A percentile compares a stretch with the other conserved stretches of the same genome.
phyloP scores from a whole-genome alignment of 2,329 filamentous ascomycete genomes.

The Cladophialophora exuberans region DNA sequence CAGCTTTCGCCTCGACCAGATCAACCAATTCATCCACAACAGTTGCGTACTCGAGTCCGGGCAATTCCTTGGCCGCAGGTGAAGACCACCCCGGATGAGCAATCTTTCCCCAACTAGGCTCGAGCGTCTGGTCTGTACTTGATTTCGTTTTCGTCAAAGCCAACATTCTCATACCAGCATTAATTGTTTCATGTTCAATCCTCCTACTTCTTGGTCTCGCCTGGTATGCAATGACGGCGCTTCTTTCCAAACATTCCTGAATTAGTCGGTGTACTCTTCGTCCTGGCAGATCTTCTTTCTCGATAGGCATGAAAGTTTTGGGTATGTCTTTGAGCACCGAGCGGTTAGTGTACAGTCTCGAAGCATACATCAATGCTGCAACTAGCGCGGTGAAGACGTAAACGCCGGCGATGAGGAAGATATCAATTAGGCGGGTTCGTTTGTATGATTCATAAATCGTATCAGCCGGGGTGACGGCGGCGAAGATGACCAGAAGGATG shows the following conservation, averaged over 20 bases:
- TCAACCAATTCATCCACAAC: slow-evolving; percentile 85
- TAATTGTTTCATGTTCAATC: slow-evolving; percentile 40
- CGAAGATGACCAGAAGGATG: slow-evolving; percentile 70
- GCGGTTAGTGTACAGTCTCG: slow-evolving; percentile 84
- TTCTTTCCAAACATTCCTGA: slow-evolving; percentile 70
- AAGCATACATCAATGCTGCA: slow-evolving; percentile 75
- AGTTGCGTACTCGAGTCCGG: slow-evolving; percentile 78
- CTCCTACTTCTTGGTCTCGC: slow-evolving; percentile 67
- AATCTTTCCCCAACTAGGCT: slow-evolving; percentile 77
- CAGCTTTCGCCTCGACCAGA: slow-evolving; percentile 87
- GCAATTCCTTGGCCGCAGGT: slow-evolving; percentile 72
- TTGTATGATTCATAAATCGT: slow-evolving; percentile 75
- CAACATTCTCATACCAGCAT: slow-evolving; percentile 25
- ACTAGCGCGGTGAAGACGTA: slow-evolving; percentile 74
- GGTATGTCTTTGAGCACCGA: slow-evolving; percentile 80
- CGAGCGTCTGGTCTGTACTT: slow-evolving; percentile 23
- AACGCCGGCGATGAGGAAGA: slow-evolving; percentile 76
- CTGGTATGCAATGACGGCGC: slow-evolving; percentile 79
- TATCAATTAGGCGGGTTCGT: slow-evolving; percentile 71
- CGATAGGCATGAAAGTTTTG: slow-evolving; percentile 81
- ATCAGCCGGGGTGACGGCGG: slow-evolving; percentile 80
- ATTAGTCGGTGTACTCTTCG: slow-evolving; percentile 77
- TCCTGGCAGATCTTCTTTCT: slow-evolving; percentile 75
- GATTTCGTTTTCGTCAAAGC: slow-evolving; percentile 29
- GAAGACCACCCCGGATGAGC: slow-evolving; percentile 88